These are phyloP conservation scores for Fusarium coicis DNA, from an alignment of 2,329 filamentous ascomycete genomes.

Conservation along the genomic window DNA sequence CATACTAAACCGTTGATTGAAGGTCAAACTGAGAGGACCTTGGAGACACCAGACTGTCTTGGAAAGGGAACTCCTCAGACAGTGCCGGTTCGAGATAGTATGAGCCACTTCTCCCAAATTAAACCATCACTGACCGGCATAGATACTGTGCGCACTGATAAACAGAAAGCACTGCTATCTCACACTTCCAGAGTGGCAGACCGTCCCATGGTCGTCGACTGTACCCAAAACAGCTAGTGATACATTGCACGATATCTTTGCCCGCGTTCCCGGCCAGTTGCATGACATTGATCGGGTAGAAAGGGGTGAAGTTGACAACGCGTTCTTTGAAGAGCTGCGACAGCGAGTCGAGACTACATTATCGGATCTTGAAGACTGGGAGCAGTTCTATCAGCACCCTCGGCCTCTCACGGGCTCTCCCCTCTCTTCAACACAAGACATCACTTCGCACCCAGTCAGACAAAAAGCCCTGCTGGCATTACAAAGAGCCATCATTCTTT, in stretches of 20 bases:
- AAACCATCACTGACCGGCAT: not conserved
- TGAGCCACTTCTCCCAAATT: fast-evolving
- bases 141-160: conserved; percentile 13
- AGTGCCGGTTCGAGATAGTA: conserved; percentile 27
- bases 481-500: conserved; percentile 7
- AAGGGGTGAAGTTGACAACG: not conserved
- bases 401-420: not conserved
- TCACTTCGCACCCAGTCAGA: not conserved
- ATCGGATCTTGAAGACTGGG: conserved; percentile 3
- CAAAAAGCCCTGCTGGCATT: not conserved
- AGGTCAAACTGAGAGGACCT: conserved; percentile 16
- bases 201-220: not conserved
- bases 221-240: conserved; percentile 6
- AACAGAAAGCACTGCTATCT: conserved; percentile 14
- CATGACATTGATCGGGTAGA: not conserved
- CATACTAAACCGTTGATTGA: not conserved
- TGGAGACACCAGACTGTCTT: not conserved
- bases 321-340: not conserved
- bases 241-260: conserved; percentile 11
- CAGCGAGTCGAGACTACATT: conserved; percentile 2
- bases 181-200: conserved; percentile 1
- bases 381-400: not conserved
- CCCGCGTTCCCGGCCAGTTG: conserved; percentile 5
- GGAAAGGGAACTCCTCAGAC: conserved; percentile 10
- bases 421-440: not conserved